These are phyloP conservation scores for Solanum phureja DNA, from an alignment of 257 asterid species.

Conservation along the genomic window DNA sequence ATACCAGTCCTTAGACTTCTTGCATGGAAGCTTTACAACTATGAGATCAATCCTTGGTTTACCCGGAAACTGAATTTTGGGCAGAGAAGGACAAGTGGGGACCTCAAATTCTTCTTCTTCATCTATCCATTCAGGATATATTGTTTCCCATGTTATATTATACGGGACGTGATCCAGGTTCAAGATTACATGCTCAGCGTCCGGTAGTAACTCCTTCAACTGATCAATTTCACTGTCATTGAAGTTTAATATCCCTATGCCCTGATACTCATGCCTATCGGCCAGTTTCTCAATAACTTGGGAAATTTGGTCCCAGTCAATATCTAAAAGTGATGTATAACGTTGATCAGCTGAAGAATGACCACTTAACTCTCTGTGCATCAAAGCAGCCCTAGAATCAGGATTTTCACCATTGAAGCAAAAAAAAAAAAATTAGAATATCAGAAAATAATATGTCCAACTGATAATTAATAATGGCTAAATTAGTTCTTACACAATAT, in stretches of 20 bases:
- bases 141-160: slow-evolving; percentile 72
- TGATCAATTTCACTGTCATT: slow-evolving; percentile 47
- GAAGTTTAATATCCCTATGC: slow-evolving; percentile 71
- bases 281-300: slow-evolving; percentile 35
- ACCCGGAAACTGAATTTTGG: slow-evolving; percentile 38
- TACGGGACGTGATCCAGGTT: slow-evolving; percentile 39
- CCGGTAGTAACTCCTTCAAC: slow-evolving; percentile 57
- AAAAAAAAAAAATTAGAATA: neutral
- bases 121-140: slow-evolving; percentile 94
- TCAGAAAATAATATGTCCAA: neutral
- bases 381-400: slow-evolving; percentile 36
- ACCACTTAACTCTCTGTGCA: slow-evolving; percentile 38
- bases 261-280: slow-evolving; percentile 48
- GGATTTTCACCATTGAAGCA: neutral
- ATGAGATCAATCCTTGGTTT: slow-evolving; percentile 78
- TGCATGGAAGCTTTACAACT: slow-evolving; percentile 82
- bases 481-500: neutral
- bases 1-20: slow-evolving; percentile 58
- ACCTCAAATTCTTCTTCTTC: slow-evolving; percentile 87
- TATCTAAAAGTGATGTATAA: slow-evolving; percentile 38
- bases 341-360: slow-evolving; percentile 29
- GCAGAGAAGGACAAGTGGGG: slow-evolving; percentile 74
- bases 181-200: slow-evolving; percentile 57
- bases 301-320: slow-evolving; percentile 71
- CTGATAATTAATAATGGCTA: neutral